These are phyloP conservation scores for Pythium sukuiense DNA, from an alignment of 352 stramenopile species.

Conservation along the genomic window DNA sequence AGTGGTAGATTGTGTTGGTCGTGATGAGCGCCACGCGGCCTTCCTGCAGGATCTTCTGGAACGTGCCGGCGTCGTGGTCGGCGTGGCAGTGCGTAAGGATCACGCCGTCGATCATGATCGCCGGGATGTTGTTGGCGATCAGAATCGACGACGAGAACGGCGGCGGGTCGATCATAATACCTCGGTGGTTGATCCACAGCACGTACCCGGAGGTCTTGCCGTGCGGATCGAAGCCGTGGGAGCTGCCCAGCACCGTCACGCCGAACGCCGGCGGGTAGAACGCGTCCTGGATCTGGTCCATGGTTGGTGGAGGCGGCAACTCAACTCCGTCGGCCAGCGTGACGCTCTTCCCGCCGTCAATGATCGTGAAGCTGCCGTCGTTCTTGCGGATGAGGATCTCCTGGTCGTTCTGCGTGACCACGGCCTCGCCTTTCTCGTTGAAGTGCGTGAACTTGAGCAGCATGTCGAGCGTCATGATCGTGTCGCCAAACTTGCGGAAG, in stretches of 20 bases:
- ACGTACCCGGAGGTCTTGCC: conserved; percentile 95
- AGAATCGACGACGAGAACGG: conserved; percentile 89
- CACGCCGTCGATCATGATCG: conserved; percentile 94
- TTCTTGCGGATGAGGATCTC: conserved; percentile 71
- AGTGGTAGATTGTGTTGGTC: conserved; percentile 96
- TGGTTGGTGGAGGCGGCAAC: conserved; percentile 42
- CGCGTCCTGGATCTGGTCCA: conserved; percentile 44
- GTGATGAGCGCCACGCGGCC: conserved; percentile 94
- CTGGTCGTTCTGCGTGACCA: conserved; percentile 58
- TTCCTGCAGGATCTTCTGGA: conserved; percentile 96
- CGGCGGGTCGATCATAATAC: conserved; percentile 97
- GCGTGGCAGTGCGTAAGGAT: conserved; percentile 97
- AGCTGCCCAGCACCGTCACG: conserved; percentile 95
- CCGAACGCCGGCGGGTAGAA: conserved; percentile 96
- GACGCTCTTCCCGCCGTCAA: conserved; percentile 59
- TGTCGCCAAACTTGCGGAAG: conserved; percentile 90
- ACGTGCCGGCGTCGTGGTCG: conserved; percentile 96
- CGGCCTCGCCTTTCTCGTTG: conserved; percentile 56
- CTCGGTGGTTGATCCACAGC: conserved; percentile 95
- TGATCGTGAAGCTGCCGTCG: conserved; percentile 59
- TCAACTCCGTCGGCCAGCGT: conserved; percentile 58
- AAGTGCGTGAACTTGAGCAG: conserved; percentile 89
- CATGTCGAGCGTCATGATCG: conserved; percentile 87
- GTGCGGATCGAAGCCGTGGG: conserved; percentile 94
- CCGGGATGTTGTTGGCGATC: conserved; percentile 85